Evolutionary conservation across 2,329 filamentous ascomycete species (phyloP).

Genomic region (Mycocentrospora acerina): DNA sequence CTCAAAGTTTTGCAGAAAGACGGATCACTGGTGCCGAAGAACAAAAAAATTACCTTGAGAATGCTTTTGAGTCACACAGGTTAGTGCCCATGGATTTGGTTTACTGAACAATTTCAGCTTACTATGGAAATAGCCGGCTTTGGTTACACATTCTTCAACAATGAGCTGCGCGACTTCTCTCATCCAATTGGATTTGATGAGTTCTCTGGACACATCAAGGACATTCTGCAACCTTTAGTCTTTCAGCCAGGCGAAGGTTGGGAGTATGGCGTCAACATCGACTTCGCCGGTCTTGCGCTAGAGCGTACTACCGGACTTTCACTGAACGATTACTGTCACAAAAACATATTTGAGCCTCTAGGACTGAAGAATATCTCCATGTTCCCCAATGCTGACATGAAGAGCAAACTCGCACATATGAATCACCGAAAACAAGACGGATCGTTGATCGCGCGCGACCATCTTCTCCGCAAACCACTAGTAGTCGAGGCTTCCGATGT

Average conservation of each 20-base stretch:
- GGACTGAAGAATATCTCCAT: constrained; percentile 55
- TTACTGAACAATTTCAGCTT: background rate
- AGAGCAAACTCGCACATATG: constrained; percentile 58
- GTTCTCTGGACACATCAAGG: constrained; percentile 56
- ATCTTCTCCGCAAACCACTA: constrained; percentile 53
- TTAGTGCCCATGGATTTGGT: background rate
- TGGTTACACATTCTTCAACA: constrained; percentile 52
- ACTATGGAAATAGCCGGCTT: constrained; percentile 40
- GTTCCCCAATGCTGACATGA: constrained; percentile 59
- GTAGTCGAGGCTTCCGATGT: constrained; percentile 47
- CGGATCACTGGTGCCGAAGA: constrained; percentile 40
- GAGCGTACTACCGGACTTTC: constrained; percentile 46
- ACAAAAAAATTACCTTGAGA: constrained; percentile 50
- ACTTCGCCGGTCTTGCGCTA: constrained; percentile 50
- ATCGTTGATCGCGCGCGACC: constrained; percentile 46
- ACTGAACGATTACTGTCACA: constrained; percentile 48
- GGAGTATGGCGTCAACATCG: constrained; percentile 54
- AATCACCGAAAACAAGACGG: constrained; percentile 52
- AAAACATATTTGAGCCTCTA: constrained; percentile 48
- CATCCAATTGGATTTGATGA: constrained; percentile 59
- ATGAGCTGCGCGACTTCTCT: constrained; percentile 46
- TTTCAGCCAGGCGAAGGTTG: constrained; percentile 63
- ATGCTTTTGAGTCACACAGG: constrained; percentile 52
- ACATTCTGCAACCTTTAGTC: constrained; percentile 57
- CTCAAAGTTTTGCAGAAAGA: constrained; percentile 38